Evolutionary conservation across 495 filamentous ascomycete species (phyloP).

Genomic region (Lasiosphaeriaceae sp.): DNA sequence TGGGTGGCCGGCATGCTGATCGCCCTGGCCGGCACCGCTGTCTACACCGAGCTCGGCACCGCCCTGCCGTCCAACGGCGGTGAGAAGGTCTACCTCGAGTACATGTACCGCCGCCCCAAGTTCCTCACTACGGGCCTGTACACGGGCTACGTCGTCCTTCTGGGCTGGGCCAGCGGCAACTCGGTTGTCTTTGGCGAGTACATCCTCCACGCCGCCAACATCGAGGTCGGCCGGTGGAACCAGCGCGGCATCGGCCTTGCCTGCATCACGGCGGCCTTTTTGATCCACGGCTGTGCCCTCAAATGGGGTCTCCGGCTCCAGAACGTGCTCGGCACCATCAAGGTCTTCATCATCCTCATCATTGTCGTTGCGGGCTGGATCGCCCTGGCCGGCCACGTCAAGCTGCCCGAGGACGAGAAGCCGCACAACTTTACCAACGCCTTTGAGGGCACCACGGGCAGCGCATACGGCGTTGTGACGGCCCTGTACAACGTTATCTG

Average conservation of each 20-base stretch:
- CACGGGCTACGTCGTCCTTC: slow-evolving; percentile 54
- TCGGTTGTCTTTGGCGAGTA: slow-evolving; percentile 64
- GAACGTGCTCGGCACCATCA: slow-evolving; percentile 64
- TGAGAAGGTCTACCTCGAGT: slow-evolving; percentile 67
- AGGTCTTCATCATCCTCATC: slow-evolving; percentile 62
- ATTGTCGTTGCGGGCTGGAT: slow-evolving; percentile 64
- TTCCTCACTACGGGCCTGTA: slow-evolving; percentile 64
- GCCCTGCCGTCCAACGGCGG: slow-evolving; percentile 53
- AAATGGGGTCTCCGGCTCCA: slow-evolving; percentile 68
- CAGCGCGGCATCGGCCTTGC: slow-evolving; percentile 64
- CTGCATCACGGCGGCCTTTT: slow-evolving; percentile 60
- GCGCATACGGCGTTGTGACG: slow-evolving; percentile 58
- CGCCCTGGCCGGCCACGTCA: slow-evolving; percentile 53
- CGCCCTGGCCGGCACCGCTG: slow-evolving; percentile 56
- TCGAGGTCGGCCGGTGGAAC: slow-evolving; percentile 61
- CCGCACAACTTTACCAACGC: slow-evolving; percentile 65
- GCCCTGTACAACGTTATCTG: slow-evolving; percentile 65
- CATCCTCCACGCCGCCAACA: slow-evolving; percentile 58
- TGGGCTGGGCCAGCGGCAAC: slow-evolving; percentile 57
- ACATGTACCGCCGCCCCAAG: slow-evolving; percentile 58
- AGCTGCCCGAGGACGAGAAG: slow-evolving; percentile 39
- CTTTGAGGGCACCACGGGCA: slow-evolving; percentile 55
- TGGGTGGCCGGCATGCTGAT: slow-evolving; percentile 65
- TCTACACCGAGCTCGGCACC: slow-evolving; percentile 61
- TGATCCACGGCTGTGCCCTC: slow-evolving; percentile 55